Evolutionary conservation across 495 filamentous ascomycete genomes (phyloP), one percentile per base, ranked within the genome.

Genomic region (Lasiosphaeria ovina): DNA sequence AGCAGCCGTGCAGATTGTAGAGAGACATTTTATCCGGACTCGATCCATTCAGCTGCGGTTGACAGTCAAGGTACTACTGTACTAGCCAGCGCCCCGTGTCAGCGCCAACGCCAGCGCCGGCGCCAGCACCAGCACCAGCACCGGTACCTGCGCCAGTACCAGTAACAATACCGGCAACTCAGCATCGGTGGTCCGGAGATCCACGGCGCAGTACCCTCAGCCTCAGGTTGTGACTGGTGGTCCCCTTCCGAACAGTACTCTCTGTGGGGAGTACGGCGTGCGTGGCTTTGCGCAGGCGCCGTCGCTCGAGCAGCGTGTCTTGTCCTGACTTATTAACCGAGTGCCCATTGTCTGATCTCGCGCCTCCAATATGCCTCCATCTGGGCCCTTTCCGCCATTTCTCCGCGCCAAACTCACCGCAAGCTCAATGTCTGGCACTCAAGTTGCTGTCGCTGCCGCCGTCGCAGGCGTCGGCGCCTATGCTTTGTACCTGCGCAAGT

Each of bases 381-480:
- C 17, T 47, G 60, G 35, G 51, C 4, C 50, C 4, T 57, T 63
- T 51, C 52, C 40, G 10, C 44, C 57, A 17, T n/a, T 65, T 12
- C 54, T 65, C n/a, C 58, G 52, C 9, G 38, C 64, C n/a, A 36
- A 33, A n/a, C 60, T 66, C 36, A 57, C 38, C 11, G 63, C 69
- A 34, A 61, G 47, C 58, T 47, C 35, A 38, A 74, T 72, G 70
- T 47, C 44, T 9, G 65, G 64, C 60, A 63, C 65, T 35, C 62
- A 57, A 58, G 59, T 72, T 9, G 59, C 65, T 14, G 44, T 69
- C 47, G 69, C 62, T 10, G 72, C 63, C 34, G 70, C 65, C 60
- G 62, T 66, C 4, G 70, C 65, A 11, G 70, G 70, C 53, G 54
- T 69, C 40, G 70, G 70, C 54, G 62, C 61, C 3, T 67, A 66